Evolutionary conservation across 306 rosid species (phyloP).

Genomic region (Ormosia semicastrata): DNA sequence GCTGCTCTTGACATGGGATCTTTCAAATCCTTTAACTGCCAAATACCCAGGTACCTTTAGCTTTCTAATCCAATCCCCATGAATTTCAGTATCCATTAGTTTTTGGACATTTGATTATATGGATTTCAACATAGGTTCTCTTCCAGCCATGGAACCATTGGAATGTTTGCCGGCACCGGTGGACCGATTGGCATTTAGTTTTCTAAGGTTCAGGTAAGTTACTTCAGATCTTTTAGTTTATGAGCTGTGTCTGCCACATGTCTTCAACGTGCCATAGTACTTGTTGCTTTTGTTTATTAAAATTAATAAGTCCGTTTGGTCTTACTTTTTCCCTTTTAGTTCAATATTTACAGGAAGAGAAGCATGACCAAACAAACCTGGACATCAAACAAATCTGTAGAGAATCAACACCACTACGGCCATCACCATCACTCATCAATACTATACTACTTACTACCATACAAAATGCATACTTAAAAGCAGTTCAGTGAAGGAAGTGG

Average conservation of each 20-base stretch:
- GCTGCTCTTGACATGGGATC: constrained; percentile 74
- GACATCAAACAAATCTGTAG: constrained; percentile 49
- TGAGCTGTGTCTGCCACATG: not conserved
- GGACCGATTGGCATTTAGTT: constrained; percentile 86
- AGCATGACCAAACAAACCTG: constrained; percentile 41
- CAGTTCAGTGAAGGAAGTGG: constrained; percentile 65
- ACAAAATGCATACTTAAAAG: constrained; percentile 81
- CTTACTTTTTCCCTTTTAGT: not conserved
- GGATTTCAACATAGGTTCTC: constrained; percentile 56
- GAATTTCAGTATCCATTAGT: constrained; percentile 12
- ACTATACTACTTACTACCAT: constrained; percentile 77
- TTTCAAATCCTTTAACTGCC: constrained; percentile 85
- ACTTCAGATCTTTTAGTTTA: not conserved
- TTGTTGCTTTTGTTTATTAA: constrained; percentile 11
- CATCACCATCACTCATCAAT: constrained; percentile 41
- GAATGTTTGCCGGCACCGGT: constrained; percentile 76
- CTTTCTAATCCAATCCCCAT: not conserved
- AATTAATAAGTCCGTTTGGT: constrained; percentile 15
- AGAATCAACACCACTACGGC: constrained; percentile 46
- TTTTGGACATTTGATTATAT: not conserved
- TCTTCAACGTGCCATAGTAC: constrained; percentile 17
- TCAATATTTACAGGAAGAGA: constrained; percentile 49
- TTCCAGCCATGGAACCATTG: constrained; percentile 76
- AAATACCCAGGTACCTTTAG: constrained; percentile 72
- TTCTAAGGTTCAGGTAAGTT: constrained; percentile 36